These are phyloP conservation scores for Rugonectria rugulosa DNA, from an alignment of 2,329 filamentous ascomycete genomes.

Conservation along the genomic window DNA sequence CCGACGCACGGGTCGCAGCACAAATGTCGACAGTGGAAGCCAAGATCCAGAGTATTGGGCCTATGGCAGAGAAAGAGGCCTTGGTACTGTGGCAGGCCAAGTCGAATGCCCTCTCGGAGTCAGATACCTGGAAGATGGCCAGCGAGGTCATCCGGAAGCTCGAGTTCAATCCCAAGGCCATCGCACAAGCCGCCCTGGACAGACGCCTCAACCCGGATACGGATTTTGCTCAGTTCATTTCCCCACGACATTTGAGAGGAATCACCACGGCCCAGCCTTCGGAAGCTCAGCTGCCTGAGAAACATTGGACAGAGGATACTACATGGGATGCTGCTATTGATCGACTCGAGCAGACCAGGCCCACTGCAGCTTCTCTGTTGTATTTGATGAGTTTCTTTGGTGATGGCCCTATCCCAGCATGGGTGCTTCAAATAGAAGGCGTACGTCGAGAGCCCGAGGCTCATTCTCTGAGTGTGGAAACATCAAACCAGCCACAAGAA, in stretches of 20 bases:
- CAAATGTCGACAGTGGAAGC: neutral
- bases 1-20: neutral
- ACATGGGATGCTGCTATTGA: neutral
- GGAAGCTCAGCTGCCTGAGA: neutral
- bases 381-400: conserved; percentile 1
- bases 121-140: neutral
- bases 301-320: neutral
- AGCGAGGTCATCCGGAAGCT: neutral
- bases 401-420: neutral
- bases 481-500: neutral
- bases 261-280: neutral
- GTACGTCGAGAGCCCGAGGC: neutral
- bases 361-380: neutral
- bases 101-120: neutral
- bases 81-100: neutral
- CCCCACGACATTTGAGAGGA: neutral
- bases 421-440: neutral
- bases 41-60: neutral
- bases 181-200: neutral
- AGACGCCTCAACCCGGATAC: neutral
- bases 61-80: neutral
- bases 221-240: neutral
- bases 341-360: neutral
- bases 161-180: neutral
- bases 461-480: neutral